Evolutionary conservation across 2,329 filamentous ascomycete genomes (phyloP), one percentile per base, ranked within the genome.

Genomic region (Clathrospora elynae): DNA sequence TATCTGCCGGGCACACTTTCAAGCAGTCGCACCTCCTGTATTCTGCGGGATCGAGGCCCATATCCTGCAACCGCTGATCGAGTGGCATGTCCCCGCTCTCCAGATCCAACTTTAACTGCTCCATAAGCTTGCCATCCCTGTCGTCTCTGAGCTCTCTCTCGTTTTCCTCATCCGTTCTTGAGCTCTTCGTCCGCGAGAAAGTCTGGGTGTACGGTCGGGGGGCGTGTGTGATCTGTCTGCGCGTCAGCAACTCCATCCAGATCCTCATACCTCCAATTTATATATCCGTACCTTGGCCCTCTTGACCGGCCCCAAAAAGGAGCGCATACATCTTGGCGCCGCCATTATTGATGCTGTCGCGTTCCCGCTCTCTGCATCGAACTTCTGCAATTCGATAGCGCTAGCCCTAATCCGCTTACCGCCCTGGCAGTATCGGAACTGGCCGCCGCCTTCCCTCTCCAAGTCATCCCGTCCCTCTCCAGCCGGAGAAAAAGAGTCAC

Each of bases 251-350:
- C 6, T 9, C 17, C 4, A 4, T 4, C n/a, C 4, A 6, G 9
- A 22, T 8, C 16, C 18, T 14, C 18, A 12, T 6, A 16, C 35
- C 39, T 46, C 35, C 17, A n/a, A 10, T n/a, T 2, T 1, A 35
- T 8, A 14, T 9, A 25, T 16, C 3, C 32, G 12, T 34, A 76
- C 75, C 62, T 68, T 72, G 25, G 71, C 52, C 51, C 74, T 65
- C 63, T 75, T 77, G 17, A 65, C 63, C 12, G 71, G 62, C 51
- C 69, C 67, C 48, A 73, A 53, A 5, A 76, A 65, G 35, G 74
- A 73, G 59, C 73, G 66, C 51, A 70, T 58, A 66, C 71, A 74
- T 52, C 70, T 59, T 40, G 73, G 72, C 47, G 67, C 61, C 42
- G 75, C 71, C 75, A 77, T 77, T 43, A 46, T 53, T 59, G 55